Evolutionary conservation across 306 rosid species (phyloP).

Genomic region (Casuarina glauca): DNA sequence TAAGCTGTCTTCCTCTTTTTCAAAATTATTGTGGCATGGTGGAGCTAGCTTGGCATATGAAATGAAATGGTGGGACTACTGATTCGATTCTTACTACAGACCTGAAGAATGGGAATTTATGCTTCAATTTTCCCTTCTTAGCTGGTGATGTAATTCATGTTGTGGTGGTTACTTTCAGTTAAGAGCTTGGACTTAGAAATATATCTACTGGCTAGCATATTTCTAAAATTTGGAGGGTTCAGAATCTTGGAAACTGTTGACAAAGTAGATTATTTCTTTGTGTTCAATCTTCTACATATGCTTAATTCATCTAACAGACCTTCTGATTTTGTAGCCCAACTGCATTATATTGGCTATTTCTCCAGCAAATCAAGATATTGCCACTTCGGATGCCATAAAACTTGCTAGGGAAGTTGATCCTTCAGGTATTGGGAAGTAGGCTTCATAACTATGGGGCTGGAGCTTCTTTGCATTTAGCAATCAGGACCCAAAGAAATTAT

Average conservation of each 20-base stretch:
- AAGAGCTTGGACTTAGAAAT: not conserved
- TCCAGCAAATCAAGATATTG: slow-evolving; percentile 98
- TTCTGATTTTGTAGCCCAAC: slow-evolving; percentile 74
- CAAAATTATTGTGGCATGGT: not conserved
- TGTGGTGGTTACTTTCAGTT: slow-evolving; percentile 11
- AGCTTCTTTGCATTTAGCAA: slow-evolving; percentile 11
- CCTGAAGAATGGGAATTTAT: not conserved
- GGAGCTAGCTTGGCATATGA: slow-evolving; percentile 5
- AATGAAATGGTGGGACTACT: not conserved
- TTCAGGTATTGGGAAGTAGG: slow-evolving; percentile 50
- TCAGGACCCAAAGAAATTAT: not conserved
- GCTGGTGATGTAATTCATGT: not conserved
- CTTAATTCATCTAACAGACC: slow-evolving; percentile 33
- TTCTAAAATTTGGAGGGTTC: not conserved
- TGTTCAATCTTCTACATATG: not conserved
- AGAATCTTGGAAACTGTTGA: not conserved
- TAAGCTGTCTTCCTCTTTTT: not conserved
- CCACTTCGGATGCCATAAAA: slow-evolving; percentile 93
- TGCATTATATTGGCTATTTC: slow-evolving; percentile 88
- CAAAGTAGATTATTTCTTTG: not conserved
- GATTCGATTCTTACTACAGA: not conserved
- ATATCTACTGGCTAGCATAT: not conserved
- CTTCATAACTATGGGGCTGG: slow-evolving; percentile 16
- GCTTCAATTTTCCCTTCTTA: not conserved
- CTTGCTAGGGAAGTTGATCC: slow-evolving; percentile 94